Evolutionary conservation across 1,284 basidiomycete species (phyloP).

Genomic region (Ustilago curta): DNA sequence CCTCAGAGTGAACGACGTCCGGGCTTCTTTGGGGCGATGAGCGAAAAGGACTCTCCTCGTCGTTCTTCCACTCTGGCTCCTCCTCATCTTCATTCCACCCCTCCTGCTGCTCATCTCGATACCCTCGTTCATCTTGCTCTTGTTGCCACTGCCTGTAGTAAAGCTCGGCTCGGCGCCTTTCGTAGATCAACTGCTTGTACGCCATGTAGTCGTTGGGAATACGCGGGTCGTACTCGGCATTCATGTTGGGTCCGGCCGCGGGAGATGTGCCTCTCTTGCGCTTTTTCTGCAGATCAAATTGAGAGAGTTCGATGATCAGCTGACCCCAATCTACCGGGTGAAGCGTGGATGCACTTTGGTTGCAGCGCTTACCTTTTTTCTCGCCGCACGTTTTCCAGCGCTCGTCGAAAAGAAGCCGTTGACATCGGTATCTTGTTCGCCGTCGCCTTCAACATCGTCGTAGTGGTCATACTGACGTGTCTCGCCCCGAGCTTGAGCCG

Average conservation of each 20-base stretch:
- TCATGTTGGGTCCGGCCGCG: conserved; percentile 42
- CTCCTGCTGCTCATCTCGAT: conserved; percentile 15
- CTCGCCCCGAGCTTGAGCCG: conserved; percentile 24
- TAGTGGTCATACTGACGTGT: conserved; percentile 3
- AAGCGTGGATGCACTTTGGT: too few relatives aligned
- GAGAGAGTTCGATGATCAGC: too few relatives aligned
- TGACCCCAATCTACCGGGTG: background rate
- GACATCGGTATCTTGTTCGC: conserved; percentile 53
- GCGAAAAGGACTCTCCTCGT: background rate
- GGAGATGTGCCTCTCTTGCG: conserved; percentile 41
- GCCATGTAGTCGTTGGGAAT: conserved; percentile 63
- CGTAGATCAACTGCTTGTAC: conserved; percentile 54
- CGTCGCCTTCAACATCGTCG: conserved; percentile 22
- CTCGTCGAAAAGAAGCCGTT: conserved; percentile 49
- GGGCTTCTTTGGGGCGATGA: background rate
- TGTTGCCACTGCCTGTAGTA: conserved; percentile 14
- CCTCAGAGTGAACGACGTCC: background rate
- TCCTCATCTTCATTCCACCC: conserved; percentile 9
- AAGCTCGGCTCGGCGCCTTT: conserved; percentile 36
- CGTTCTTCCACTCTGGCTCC: conserved; percentile 23
- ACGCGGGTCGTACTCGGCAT: conserved; percentile 63
- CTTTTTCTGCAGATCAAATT: conserved; percentile 24
- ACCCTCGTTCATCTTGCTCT: conserved; percentile 25
- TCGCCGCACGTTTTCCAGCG: conserved; percentile 37
- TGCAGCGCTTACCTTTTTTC: conserved; percentile 40